Percentiles rank a stretch among this genome's conserved stretches.
phyloP scores from a whole-genome alignment of 163 green algal species.

The Scenedesmus sp. region DNA sequence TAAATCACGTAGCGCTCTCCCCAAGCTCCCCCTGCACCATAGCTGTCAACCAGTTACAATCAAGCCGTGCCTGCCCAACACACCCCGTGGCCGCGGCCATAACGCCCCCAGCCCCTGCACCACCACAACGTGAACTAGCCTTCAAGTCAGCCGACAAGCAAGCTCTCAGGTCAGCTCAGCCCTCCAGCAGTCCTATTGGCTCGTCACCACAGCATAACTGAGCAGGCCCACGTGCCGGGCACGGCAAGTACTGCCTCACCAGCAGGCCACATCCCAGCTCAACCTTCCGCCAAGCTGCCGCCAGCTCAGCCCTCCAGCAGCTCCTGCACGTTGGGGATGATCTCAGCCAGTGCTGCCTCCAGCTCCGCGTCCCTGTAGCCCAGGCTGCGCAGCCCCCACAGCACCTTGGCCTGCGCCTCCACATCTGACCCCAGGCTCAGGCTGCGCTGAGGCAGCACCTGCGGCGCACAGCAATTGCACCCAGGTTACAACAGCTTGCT shows the following conservation, averaged over 20 bases:
- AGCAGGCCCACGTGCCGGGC: no score
- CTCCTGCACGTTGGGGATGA: conserved; percentile 26
- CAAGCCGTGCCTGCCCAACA: no score
- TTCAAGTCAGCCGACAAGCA: no score
- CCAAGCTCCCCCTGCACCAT: no score
- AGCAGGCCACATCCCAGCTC: background rate
- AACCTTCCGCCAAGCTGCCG: background rate
- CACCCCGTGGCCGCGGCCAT: no score
- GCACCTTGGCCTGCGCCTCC: conserved; percentile 36
- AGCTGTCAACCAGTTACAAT: no score
- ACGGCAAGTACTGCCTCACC: background rate
- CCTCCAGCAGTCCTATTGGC: no score
- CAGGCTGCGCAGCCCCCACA: conserved; percentile 32
- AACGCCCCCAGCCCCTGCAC: no score
- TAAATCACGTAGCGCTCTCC: no score
- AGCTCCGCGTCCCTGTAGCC: conserved; percentile 10
- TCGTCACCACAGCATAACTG: no score
- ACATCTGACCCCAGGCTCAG: conserved; percentile 9
- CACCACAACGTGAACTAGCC: no score
- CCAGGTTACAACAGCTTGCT: background rate
- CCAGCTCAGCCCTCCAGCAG: background rate
- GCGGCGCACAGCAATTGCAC: background rate
- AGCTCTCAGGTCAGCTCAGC: no score
- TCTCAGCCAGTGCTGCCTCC: conserved; percentile 2
- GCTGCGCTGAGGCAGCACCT: background rate